Evolutionary conservation across 148 eudicot genomes (phyloP), one percentile per base, ranked within the genome.

Genomic region (Vaccinium darrowii): DNA sequence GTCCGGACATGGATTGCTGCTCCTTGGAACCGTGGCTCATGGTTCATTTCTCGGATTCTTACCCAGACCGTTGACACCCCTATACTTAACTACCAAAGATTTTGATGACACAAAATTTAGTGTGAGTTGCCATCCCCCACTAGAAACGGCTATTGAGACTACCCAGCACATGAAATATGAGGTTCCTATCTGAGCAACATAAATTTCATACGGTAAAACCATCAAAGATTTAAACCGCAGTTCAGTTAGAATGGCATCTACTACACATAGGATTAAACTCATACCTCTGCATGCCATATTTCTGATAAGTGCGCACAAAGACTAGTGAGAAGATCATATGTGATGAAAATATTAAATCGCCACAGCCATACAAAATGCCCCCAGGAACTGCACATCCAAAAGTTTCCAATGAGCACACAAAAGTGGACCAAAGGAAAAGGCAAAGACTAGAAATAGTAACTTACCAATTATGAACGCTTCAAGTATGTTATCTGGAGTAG

Each of bases 261-360:
- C 69, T 11, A 36, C 15, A 3, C 43, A 5, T 36, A 36, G 36
- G 39, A 51, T 33, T 58, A 23, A 19, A 80, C 52, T 19, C 53
- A 39, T 91, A 97, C 99, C 98, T 97, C 73, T 85, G 90, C 74
- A 95, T 87, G 47, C 99, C 99, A 82, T 95, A 97, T 88, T 93
- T 97, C 19, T 95, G 96, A 88, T 95, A 97, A 18, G 99, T 95
- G 81, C 99, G 94, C 89, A 97, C 91, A 90, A 94, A 95, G 74
- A 93, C 94, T 25, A 95, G 94, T 43, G 98, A 83, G 88, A 97
- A 97, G 88, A 97, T 97, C 99, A 97, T 97, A 86, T 97, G 99
- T 25, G 99, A 97, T 25, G 99, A 97, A 88, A 97, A 97, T 89
- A 97, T 97, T 80, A 97, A 90, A 86, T 97, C 99, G 58, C 99